These are phyloP conservation scores for Rhizopus stolonifer DNA, from an alignment of 371 early-diverging fungal genomes.

Conservation along the genomic window DNA sequence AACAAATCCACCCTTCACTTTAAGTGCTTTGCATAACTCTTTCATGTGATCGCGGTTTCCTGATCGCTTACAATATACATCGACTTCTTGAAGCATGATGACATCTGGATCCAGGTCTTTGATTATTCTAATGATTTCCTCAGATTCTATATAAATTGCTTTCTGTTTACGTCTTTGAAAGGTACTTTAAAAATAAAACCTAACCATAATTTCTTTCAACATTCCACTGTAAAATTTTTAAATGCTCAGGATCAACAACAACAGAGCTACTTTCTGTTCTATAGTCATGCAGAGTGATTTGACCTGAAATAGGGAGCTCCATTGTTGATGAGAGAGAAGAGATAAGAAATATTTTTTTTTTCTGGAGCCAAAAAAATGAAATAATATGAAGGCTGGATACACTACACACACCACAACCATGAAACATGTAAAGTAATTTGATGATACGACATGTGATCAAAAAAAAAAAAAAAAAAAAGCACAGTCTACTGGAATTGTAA, in stretches of 20 bases:
- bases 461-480: no score
- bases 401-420: no score
- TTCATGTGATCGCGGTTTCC: slow-evolving; percentile 61
- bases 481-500: no score
- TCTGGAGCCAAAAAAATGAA: not conserved
- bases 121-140: slow-evolving; percentile 55
- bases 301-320: slow-evolving; percentile 33
- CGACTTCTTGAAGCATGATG: slow-evolving; percentile 67
- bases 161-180: not conserved
- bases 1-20: slow-evolving; percentile 67
- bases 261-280: slow-evolving; percentile 17
- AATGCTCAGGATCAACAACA: not conserved
- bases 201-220: slow-evolving; percentile 73
- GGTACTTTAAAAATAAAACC: not conserved
- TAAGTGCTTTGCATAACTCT: slow-evolving; percentile 51
- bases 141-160: slow-evolving; percentile 39
- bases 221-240: slow-evolving; percentile 66
- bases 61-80: slow-evolving; percentile 72
- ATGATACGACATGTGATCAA: no score
- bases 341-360: not conserved
- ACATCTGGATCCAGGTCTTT: slow-evolving; percentile 67
- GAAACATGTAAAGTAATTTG: no score
- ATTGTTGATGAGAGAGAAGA: not conserved
- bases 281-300: slow-evolving; percentile 52
- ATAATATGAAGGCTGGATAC: no score